Evolutionary conservation across 805 yeast genomes (phyloP), one percentile per base, ranked within the genome.

Genomic region (Monosporozyma solicola): DNA sequence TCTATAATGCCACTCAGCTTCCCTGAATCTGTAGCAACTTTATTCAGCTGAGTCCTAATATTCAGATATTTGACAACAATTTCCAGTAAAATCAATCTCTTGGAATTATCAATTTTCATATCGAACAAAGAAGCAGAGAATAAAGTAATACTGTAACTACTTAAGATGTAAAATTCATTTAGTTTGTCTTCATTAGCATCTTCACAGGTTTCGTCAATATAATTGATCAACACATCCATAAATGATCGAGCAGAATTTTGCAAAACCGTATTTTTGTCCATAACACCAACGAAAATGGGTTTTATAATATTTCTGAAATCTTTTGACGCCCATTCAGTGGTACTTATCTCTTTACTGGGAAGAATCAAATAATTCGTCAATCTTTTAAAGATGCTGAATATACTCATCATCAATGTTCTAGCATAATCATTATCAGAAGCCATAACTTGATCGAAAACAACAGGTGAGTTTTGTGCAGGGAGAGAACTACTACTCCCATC

Each of bases 31-130:
- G 55, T 59, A 41, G 70, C 59, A 5, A 55, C 31, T 10, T 57
- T 56, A 9, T 62, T 59, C n/a, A 74, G 53, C 24, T 54, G 59
- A 5, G 60, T 47, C 54, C 76, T 61, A 46, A 63, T 61, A 31
- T 73, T 74, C 51, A 78, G 54, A 43, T 72, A 66, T 39, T 68
- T 64, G 2, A 72, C 69, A 37, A 74, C 56, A 29, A 72, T 62
- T 43, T 67, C 71, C 52, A 77, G 54, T 13, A 72, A 47, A 24
- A 65, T 60, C 31, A 72, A 72, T 57, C 65, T 53, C 55, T 63
- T 59, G 49, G 58, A 48, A 45, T 61, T 70, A 25, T 67, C 58
- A 10, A 69, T 48, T 41, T 57, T 61, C 33, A 56, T 55, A 53
- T 60, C 68, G 35, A 65, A 58, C 27, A 72, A 54, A 4, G 62